These are phyloP conservation scores for Babesia sp. DNA, from an alignment of 169 alveolate species.

Conservation along the genomic window DNA sequence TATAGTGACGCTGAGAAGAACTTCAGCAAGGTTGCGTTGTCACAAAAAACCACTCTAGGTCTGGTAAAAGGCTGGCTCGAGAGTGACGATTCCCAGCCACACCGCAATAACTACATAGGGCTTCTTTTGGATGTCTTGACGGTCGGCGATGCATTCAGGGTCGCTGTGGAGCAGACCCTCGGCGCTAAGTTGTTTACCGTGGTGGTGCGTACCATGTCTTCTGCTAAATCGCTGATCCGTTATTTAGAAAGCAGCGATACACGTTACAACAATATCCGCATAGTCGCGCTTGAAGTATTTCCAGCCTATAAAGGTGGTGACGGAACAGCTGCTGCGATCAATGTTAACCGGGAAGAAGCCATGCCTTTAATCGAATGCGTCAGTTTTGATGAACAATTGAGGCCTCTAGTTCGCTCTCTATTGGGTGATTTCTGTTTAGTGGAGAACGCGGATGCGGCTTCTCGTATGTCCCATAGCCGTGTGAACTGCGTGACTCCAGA, in stretches of 20 bases:
- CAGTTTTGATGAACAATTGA: slow-evolving; percentile 1
- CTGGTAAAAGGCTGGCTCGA: slow-evolving; percentile 10
- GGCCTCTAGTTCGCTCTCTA: background rate
- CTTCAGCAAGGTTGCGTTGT: slow-evolving; percentile 35
- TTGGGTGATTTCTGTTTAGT: slow-evolving; percentile 43
- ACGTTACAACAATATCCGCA: slow-evolving; percentile 36
- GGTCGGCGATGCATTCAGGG: slow-evolving; percentile 42
- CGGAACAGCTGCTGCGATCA: background rate
- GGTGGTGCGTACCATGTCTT: slow-evolving; percentile 40
- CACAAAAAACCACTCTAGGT: slow-evolving; percentile 26
- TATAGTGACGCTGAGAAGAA: slow-evolving; percentile 30
- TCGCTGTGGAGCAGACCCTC: slow-evolving; percentile 53
- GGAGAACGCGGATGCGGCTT: slow-evolving; percentile 32
- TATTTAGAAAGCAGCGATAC: slow-evolving; percentile 8
- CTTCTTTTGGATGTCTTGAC: slow-evolving; percentile 37
- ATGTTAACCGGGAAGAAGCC: slow-evolving; percentile 7
- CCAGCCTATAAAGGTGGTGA: background rate
- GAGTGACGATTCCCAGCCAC: background rate
- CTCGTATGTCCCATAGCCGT: background rate
- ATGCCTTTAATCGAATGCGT: slow-evolving; percentile 39
- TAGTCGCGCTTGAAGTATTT: slow-evolving; percentile 18
- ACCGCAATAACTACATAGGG: slow-evolving; percentile 34
- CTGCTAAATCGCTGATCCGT: slow-evolving; percentile 32
- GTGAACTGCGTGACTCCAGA: slow-evolving; percentile 58
- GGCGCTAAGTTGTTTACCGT: slow-evolving; percentile 58